Conservation (phyloP, 257 asterid species). For the Plantago ovata region DNA sequence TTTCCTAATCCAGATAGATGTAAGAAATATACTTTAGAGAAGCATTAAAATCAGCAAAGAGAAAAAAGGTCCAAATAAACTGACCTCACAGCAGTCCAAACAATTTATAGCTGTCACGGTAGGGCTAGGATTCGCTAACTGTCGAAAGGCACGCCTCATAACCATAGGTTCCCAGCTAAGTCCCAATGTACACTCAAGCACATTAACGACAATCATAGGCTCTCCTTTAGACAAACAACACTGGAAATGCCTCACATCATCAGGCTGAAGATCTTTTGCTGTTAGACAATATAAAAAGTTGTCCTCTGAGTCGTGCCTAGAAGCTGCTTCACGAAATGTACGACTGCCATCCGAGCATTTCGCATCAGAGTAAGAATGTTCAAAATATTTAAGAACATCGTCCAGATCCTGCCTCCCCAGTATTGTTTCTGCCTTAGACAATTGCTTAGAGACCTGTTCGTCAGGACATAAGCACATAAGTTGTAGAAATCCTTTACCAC, state of each 20-base stretch:
- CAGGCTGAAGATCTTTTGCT: background rate
- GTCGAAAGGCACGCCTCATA: constrained; percentile 14
- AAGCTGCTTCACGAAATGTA: background rate
- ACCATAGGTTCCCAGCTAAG: constrained; percentile 17
- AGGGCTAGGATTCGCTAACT: background rate
- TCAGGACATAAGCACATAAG: constrained; percentile 7
- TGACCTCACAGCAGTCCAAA: constrained; percentile 8
- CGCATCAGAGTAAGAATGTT: background rate
- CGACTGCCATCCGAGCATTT: background rate
- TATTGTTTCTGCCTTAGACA: background rate
- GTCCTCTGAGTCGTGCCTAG: background rate
- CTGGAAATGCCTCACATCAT: background rate
- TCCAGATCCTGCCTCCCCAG: background rate
- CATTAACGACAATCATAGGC: constrained; percentile 9
- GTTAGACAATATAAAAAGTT: constrained; percentile 1
- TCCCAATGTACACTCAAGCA: constrained; percentile 5
- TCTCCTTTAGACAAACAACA: constrained; percentile 10
- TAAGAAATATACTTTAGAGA: too few species aligned
- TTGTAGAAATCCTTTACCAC: background rate
- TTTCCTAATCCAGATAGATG: too few species aligned
- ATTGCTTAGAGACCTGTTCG: constrained; percentile 1
- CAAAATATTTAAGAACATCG: background rate
- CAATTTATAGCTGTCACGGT: constrained; percentile 11
- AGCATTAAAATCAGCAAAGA: background rate
- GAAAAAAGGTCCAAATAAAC: background rate